phyloP scores from a whole-genome alignment of 257 asterid species.

The Dorcoceras hygrometricum region DNA sequence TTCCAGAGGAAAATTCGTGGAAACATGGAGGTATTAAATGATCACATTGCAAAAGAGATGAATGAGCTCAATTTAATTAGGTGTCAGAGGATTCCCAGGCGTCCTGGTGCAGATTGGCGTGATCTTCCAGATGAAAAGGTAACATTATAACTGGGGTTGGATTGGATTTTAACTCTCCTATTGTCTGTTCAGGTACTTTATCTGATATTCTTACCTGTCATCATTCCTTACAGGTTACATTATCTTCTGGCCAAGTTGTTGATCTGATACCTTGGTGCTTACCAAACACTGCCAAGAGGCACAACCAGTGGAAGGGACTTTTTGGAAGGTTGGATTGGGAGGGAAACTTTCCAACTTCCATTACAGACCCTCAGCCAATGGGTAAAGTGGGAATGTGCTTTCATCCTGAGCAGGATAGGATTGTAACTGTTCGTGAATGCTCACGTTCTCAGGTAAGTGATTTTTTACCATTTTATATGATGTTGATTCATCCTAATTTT shows the following conservation, averaged over 20 bases:
- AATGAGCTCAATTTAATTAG: conserved; percentile 77
- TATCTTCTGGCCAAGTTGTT: conserved; percentile 75
- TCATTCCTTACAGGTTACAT: conserved; percentile 50
- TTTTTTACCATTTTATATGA: neutral
- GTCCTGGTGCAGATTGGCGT: conserved; percentile 93
- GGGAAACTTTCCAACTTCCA: conserved; percentile 87
- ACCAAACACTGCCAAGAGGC: conserved; percentile 96
- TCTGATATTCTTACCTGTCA: conserved; percentile 9
- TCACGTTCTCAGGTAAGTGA: conserved; percentile 90
- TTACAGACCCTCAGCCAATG: conserved; percentile 96
- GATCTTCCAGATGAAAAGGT: conserved; percentile 96
- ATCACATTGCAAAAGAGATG: conserved; percentile 89
- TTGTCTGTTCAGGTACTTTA: neutral
- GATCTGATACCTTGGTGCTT: conserved; percentile 98
- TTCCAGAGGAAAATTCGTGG: conserved; percentile 81
- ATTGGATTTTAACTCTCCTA: conserved; percentile 13
- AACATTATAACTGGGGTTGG: conserved; percentile 7
- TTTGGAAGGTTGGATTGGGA: conserved; percentile 97
- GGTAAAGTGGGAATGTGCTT: conserved; percentile 98
- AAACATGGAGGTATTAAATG: conserved; percentile 47
- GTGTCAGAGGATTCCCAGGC: conserved; percentile 80
- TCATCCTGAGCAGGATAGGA: conserved; percentile 94
- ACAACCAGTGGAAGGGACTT: conserved; percentile 98
- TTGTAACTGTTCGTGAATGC: conserved; percentile 94
- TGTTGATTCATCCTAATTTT: neutral